Base-by-base conservation (phyloP, 1,284 basidiomycete species). In the Ceratobasidium sp. region DNA sequence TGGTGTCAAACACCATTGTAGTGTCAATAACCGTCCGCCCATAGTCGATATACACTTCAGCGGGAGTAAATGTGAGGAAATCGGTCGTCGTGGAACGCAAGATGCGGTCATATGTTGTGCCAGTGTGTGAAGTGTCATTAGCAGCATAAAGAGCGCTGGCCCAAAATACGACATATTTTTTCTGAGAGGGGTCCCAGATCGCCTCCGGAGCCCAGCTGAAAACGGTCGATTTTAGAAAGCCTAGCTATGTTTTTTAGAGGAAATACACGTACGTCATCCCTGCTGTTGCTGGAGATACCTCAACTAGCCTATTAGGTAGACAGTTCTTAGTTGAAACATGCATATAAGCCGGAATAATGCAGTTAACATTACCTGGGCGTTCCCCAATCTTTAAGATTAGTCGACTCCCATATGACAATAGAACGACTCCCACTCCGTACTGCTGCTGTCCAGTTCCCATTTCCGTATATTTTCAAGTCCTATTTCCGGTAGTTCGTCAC, bases 391-490 rank as follows among this genome's bases (percentile, higher is more conserved):
- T 69, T 69, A 26, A 69, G 54, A 35, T 69, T 47, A 1, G 66
- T 69, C 2, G 66, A 69, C 23, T 69, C 66, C 66, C 66, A 69
- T 30, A 69, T 69, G 11, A 69, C 66, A n/a, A 69, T 58, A 32
- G 66, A 69, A n/a, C 66, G 66, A 35, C 66, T 69, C 11, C 66
- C 66, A 26, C 44, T 54, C 14, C 50, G 41, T n/a, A 69, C 66
- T 3, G 66, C 66, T 9, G 52, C 54, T 4, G 38, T 57, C 66
- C 66, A 69, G 43, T 69, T 69, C 1, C 66, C 66, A 28, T 69
- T 69, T 43, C 66, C 66, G n/a, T 69, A 69, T 18, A 69, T 69
- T 46, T 69, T 69, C 66, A 69, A 54, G 23, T 69, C 66, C 66
- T 69, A 26, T 41, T 5, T 28, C 5, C 32, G 1, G n/a, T 30